Evolutionary conservation across 441 rosid species (phyloP), one percentile per base, ranked within the genome.

Genomic region (Jatropha multifida): DNA sequence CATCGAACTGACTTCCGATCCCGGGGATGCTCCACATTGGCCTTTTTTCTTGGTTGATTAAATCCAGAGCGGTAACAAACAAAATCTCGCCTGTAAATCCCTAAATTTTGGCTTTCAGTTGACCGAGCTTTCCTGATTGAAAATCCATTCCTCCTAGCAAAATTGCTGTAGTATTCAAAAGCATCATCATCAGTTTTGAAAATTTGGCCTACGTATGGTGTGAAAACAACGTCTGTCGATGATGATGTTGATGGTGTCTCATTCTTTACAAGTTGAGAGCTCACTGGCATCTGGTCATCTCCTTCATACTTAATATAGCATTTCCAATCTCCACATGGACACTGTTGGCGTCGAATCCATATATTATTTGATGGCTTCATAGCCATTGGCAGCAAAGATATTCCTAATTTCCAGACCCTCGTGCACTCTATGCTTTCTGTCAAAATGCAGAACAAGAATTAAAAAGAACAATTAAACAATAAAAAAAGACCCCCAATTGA

Each of bases 281-380:
- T 82, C 38, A 81, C 69, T 1, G 79, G 71, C 38, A 85, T 76
- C 84, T 85, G 93, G 78, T 86, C 90, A 76, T 89, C 91, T 76
- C 92, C 91, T 65, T 93, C 94, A 65, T 82, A 74, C 71, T 80
- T 85, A 65, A 93, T 81, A 48, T 84, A 93, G 70, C 99, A 95
- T 72, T 93, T 95, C 98, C 98, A 91, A 81, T 95, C 98, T 65
- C 98, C 96, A 78, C 99, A 95, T 5, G 94, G 94, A 76, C 99
- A 94, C 69, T 94, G 97, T 78, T 92, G 99, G 38, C 89, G 83
- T 66, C 87, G 86, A 75, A 92, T 90, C 96, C 98, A 90, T 78
- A 94, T 85, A 73, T 89, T 91, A 75, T 77, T 88, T 18, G 87
- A 82, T 37, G 90, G 85, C 78, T 87, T 90, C 81, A 83, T 81